Conservation (phyloP, 2,329 filamentous ascomycete species). For the Ramularia endophylla region DNA sequence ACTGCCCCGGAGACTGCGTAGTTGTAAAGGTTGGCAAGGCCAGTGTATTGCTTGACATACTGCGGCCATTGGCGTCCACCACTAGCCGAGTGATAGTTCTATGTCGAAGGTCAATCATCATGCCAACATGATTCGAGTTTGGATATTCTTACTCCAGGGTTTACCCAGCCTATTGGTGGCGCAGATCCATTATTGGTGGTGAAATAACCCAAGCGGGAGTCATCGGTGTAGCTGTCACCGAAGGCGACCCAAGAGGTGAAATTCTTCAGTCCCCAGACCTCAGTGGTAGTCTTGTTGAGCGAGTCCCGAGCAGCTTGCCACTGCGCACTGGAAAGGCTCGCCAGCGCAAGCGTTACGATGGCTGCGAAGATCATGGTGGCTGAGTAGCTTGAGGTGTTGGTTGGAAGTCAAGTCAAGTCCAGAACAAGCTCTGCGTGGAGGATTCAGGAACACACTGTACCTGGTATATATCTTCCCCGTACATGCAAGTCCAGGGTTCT, state of each 20-base stretch:
- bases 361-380: too few relatives aligned
- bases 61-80: slow-evolving; percentile 66
- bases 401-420: too few relatives aligned
- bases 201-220: slow-evolving; percentile 62
- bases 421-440: too few relatives aligned
- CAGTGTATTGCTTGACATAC: slow-evolving; percentile 55
- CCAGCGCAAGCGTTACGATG: too few relatives aligned
- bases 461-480: too few relatives aligned
- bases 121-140: slow-evolving; percentile 2
- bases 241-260: slow-evolving; percentile 64
- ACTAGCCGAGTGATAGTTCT: slow-evolving; percentile 46
- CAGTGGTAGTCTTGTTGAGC: too few relatives aligned
- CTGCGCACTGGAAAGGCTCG: too few relatives aligned
- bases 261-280: slow-evolving; percentile 39
- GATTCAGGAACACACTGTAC: too few relatives aligned
- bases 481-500: too few relatives aligned
- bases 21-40: slow-evolving; percentile 47
- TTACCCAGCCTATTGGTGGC: slow-evolving; percentile 57
- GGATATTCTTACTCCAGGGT: slow-evolving; percentile 37
- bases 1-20: slow-evolving; percentile 63
- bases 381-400: too few relatives aligned
- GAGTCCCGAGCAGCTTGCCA: too few relatives aligned
- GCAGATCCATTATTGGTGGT: slow-evolving; percentile 49
- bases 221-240: slow-evolving; percentile 67
- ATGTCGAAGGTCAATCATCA: not conserved